These are phyloP conservation scores for Teratosphaeria destructans DNA, from an alignment of 2,329 filamentous ascomycete genomes.

Conservation along the genomic window DNA sequence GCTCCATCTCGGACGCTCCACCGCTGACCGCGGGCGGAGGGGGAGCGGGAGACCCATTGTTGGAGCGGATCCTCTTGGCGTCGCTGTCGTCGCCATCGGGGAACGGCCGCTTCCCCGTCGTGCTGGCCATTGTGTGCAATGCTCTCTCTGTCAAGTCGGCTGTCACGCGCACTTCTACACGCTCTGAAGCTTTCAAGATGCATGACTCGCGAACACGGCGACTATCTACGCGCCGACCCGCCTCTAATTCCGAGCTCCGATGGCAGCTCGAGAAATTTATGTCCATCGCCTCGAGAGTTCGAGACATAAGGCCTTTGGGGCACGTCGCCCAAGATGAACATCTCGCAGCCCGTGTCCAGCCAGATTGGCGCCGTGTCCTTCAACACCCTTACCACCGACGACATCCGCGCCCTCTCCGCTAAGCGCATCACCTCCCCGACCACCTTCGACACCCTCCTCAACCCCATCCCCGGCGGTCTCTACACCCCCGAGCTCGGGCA, in stretches of 20 bases:
- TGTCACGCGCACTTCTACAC: background rate
- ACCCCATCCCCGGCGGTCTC: slow-evolving; percentile 80
- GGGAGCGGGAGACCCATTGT: slow-evolving; percentile 26
- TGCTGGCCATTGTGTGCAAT: slow-evolving; percentile 17
- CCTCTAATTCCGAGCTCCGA: background rate
- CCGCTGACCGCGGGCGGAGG: slow-evolving; percentile 7
- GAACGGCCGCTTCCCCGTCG: slow-evolving; percentile 35
- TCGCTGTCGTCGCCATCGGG: slow-evolving; percentile 28
- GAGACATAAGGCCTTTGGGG: background rate
- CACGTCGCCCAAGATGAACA: slow-evolving; percentile 27
- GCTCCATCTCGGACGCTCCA: slow-evolving; percentile 19
- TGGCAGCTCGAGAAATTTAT: background rate
- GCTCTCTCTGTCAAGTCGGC: background rate
- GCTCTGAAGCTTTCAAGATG: background rate
- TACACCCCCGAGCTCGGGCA: slow-evolving; percentile 89
- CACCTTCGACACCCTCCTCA: slow-evolving; percentile 87
- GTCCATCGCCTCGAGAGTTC: background rate
- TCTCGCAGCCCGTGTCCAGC: slow-evolving; percentile 66
- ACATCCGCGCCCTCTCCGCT: slow-evolving; percentile 83
- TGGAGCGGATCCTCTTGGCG: slow-evolving; percentile 31
- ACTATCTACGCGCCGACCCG: background rate
- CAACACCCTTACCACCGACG: slow-evolving; percentile 66
- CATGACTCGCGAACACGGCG: background rate
- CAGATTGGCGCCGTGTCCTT: slow-evolving; percentile 83
- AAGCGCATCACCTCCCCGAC: slow-evolving; percentile 86